Evolutionary conservation across 768 basidiomycete species (phyloP).

Genomic region (Phylloporus sp.): DNA sequence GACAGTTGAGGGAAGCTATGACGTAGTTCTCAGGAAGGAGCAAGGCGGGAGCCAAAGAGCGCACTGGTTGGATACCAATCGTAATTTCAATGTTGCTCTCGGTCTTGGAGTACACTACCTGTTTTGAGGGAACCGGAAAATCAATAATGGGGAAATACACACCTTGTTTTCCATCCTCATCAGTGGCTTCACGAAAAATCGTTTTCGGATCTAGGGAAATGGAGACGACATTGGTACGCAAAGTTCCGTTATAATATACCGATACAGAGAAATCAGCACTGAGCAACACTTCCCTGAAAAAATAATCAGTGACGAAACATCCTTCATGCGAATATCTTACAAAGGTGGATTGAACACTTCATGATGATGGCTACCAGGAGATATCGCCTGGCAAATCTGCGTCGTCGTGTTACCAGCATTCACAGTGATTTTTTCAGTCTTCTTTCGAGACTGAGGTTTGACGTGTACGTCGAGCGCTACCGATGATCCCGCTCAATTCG

Average conservation of each 20-base stretch:
- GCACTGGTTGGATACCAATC: background rate
- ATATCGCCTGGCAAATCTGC: background rate
- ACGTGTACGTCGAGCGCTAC: background rate
- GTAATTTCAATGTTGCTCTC: background rate
- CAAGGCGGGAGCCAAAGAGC: background rate
- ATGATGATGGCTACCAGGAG: background rate
- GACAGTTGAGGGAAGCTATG: background rate
- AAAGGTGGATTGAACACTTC: background rate
- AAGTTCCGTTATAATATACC: background rate
- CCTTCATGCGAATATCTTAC: background rate
- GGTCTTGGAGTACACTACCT: background rate
- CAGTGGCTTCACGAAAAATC: background rate
- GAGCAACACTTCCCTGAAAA: background rate
- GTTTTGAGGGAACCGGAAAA: background rate
- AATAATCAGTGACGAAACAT: background rate
- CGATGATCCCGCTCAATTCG: background rate
- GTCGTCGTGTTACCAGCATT: background rate
- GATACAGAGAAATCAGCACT: background rate
- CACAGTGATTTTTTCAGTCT: background rate
- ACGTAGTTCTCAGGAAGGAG: background rate
- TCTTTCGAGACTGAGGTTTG: background rate
- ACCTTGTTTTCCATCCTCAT: background rate
- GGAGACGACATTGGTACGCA: background rate
- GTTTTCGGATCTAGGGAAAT: background rate
- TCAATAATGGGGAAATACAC: background rate